Evolutionary conservation across 768 basidiomycete species (phyloP), one percentile per base, ranked within the genome.

Genomic region (Cyclocybe aegerita): DNA sequence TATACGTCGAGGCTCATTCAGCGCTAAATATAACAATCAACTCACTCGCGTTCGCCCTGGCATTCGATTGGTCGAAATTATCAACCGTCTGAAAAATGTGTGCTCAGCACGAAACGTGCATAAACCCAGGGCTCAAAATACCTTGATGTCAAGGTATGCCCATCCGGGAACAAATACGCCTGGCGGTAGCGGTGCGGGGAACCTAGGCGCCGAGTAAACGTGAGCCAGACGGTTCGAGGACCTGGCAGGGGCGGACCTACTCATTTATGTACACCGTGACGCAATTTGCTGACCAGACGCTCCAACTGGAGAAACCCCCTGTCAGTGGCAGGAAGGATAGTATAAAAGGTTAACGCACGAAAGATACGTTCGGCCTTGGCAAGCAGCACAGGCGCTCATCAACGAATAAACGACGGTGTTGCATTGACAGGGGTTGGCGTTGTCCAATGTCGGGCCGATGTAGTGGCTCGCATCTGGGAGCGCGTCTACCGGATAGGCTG

Each of bases 61-160:
- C 79, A n/a, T 60, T 52, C 1, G 70, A 62, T 39, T 62, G 63
- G 43, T 78, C 70, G 57, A 80, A 81, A 15, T 40, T 53, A 43
- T 72, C 65, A 39, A 57, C 63, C n/a, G 58, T 48, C 73, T 78
- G 44, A 6, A 14, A 17, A 14, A 17, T 30, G 8, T 6, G n/a
- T 17, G 50, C 35, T 31, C n/a, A 14, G 37, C 23, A 17, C n/a
- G 16, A 9, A 16, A 7, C 3, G 3, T 37, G 2, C 9, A 3
- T 7, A 10, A 3, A 33, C 34, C 9, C 4, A 0, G 10, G 6
- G 29, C 9, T 5, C n/a, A 23, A 7, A 52, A 39, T 59, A 77
- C 75, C 58, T 70, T 63, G 15, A 85, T 76, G 49, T 82, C 75
- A 32, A 79, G 65, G 52, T 78, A 87, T 9, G 84, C 84, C 85